Percentiles rank a stretch among this genome's conserved stretches.
Evolutionary conservation across 352 stramenopile species (phyloP).

Genomic region (Pythium aquatile): DNA sequence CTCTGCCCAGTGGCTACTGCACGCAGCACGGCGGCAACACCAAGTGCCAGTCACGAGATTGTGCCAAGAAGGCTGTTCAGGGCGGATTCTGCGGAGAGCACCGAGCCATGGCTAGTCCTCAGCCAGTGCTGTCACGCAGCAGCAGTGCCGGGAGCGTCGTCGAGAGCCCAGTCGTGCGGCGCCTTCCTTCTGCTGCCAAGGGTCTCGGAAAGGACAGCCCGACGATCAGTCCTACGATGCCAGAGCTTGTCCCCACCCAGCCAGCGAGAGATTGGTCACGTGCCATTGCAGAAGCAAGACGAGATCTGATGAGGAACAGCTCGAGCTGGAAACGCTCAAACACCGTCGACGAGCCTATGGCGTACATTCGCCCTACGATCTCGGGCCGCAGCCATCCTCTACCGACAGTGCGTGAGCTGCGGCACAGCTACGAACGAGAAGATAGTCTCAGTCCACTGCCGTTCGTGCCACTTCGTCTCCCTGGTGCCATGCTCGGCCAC

Average conservation of each 20-base stretch:
- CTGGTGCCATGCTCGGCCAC: background rate
- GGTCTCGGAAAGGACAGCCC: background rate
- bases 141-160: background rate
- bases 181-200: background rate
- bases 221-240: constrained; percentile 20
- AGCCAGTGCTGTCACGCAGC: constrained; percentile 1
- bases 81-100: constrained; percentile 41
- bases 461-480: background rate
- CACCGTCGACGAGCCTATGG: background rate
- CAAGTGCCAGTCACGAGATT: constrained; percentile 29
- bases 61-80: constrained; percentile 38
- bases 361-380: background rate
- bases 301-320: background rate
- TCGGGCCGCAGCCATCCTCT: background rate
- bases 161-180: constrained; percentile 5
- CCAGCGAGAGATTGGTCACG: constrained; percentile 15
- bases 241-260: background rate
- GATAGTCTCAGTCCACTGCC: constrained; percentile 1
- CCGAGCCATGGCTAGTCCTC: constrained; percentile 17
- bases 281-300: constrained; percentile 13
- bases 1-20: constrained; percentile 50
- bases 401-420: constrained; percentile 11
- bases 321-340: background rate
- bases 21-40: constrained; percentile 45
- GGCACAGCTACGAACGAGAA: constrained; percentile 1